Base-by-base conservation (phyloP, 2,329 filamentous ascomycete species). In the Trematosphaeria pertusa region DNA sequence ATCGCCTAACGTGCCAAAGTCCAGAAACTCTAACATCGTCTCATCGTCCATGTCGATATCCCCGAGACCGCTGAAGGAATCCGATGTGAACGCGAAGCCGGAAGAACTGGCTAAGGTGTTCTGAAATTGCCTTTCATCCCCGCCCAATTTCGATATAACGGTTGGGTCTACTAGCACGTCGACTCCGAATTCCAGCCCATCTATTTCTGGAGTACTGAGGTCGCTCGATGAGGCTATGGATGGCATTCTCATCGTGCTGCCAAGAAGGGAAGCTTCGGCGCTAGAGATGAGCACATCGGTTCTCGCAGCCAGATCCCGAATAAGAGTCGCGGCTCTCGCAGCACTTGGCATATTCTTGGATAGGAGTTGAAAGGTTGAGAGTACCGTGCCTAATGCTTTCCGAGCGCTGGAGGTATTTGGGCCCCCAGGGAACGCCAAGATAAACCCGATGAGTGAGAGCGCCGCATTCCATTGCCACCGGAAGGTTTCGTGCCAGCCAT, bases 401-500 rank as follows among this genome's bases (percentile, higher is more conserved):
- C 73, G 60, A 9, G 70, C 73, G 2, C 14, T 18, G 10, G 52
- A 37, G 1, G 58, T 53, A 0, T 65, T 67, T 4, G 63, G 48
- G 9, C 65, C 51, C 1, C 61, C 33, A 1, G 75, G 74, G 38
- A 73, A 67, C 0, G 72, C 70, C 0, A 78, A 48, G 2, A 74
- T 53, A 48, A 73, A 78, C 5, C 74, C 75, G 7, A 77, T 46
- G 2, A 77, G 59, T 2, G 71, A 68, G 14, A 78, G 51, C 1
- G 71, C 59, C 0, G 74, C 72, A 46, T 75, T 72, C 72, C 74
- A 77, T 50, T 77, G 74, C 64, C 71, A 77, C 18, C 74, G 71
- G 39, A 75, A 77, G 0, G 66, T 61, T 38, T 74, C 69, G 46
- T 72, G 64, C 65, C 65, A 74, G 6, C 73, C 73, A 14, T 48